Base-by-base conservation (phyloP, 768 basidiomycete species). In the Phylloporus scabripes region DNA sequence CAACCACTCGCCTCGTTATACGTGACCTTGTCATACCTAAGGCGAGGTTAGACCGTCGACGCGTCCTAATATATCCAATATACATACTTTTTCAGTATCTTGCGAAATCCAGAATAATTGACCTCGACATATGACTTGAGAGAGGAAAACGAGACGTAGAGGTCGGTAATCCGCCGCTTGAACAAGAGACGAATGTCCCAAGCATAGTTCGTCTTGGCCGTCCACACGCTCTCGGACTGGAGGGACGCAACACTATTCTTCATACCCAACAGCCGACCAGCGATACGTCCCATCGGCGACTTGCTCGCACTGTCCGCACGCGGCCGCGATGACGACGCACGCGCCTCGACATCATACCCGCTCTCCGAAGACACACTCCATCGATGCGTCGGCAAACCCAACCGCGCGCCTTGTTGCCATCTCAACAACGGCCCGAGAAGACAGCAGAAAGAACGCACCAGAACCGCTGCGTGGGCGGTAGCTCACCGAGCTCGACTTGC, bases 1-100 rank as follows among this genome's bases (percentile, higher is more conserved):
- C 1, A 31, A 29, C 11, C 9, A 58, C 70, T 33, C 51, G 78
- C 79, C 61, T 83, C 76, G 52, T 79, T 86, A 54, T 82, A 78
- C 3, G 85, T 91, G 54, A 96, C 87, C 69, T 97, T 98, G 77
- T 98, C 93, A 61, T 94, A 95, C 67, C 91, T 92, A 52, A n/a
- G 9, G 28, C 9, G 1, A 9, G 2, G 7, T 57, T 3, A 58
- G 48, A 31, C 26, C 23, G 5, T 1, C 2, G 7, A 33, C 14
- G n/a, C 1, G 15, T 1, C 5, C 2, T 4, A 20, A 39, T 6
- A 10, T 3, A 4, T 9, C 6, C 24, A 43, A n/a, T 26, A 66
- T 62, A n/a, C 63, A n/a, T 28, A 92, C 87, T 97, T 97, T 71
- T 97, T 97, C 62, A 94, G 65, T 32, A 95, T 93, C 74, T 97